Evolutionary conservation across 306 rosid genomes (phyloP), one percentile per base, ranked within the genome.

Genomic region (Trifolium fragiferum): DNA sequence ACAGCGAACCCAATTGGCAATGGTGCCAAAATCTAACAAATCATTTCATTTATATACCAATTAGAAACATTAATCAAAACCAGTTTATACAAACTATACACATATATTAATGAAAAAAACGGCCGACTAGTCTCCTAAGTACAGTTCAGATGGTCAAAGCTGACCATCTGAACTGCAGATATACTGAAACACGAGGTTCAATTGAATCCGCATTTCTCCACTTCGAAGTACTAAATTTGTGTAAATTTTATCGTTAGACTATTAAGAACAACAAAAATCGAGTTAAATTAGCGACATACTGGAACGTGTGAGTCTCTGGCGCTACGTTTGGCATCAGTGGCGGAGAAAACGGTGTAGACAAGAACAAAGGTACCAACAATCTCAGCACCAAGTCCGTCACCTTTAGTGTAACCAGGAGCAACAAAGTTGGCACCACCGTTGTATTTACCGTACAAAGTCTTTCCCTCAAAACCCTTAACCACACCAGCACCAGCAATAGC

Each of bases 291-390:
- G 5, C 15, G 18, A 55, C 82, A 40, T 81, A 93, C 98, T 6
- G 97, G 87, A 16, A 83, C 87, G 43, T 83, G 87, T 3, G 87
- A 83, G 70, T 83, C 87, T 76, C 87, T 76, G 84, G 98, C 97
- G 81, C 77, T 90, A 10, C 98, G 92, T 70, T 93, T 93, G 73
- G 98, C 98, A 19, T 93, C 98, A 6, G 98, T 93, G 83, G 98
- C 98, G 0, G 98, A 93, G 88, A 93, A 93, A 23, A 93, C 86
- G 27, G 86, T 83, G 84, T 83, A 83, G 40, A 83, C 86, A 54
- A 83, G 86, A 8, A 83, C 16, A 19, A 83, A 83, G 73, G 86
- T 83, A 37, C 86, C 86, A 61, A 83, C 78, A 58, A 83, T 83
- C 68, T 83, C 86, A 47, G 86, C 86, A 25, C 87, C 87, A n/a